These are phyloP conservation scores for Aspergillus awamori DNA, from an alignment of 2,329 filamentous ascomycete species.

Conservation along the genomic window DNA sequence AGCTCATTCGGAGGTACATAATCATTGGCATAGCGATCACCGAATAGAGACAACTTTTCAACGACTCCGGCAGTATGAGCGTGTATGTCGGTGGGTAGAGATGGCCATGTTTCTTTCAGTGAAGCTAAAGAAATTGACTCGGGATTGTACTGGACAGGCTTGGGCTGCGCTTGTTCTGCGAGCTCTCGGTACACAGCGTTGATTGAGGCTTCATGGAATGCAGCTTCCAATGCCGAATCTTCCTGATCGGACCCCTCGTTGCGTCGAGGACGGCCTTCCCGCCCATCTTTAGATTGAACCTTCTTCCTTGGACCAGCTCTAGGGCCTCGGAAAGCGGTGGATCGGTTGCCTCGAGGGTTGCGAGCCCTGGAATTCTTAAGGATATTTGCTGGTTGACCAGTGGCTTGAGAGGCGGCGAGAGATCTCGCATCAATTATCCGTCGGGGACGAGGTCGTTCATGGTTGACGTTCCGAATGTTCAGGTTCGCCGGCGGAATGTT, in stretches of 20 bases:
- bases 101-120: conserved; percentile 44
- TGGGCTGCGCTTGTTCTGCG: conserved; percentile 32
- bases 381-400: conserved; percentile 33
- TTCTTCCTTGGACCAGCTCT: conserved; percentile 19
- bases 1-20: conserved; percentile 41
- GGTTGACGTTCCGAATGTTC: conserved; percentile 21
- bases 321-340: conserved; percentile 25
- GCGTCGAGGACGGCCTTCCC: conserved; percentile 13
- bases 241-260: conserved; percentile 25
- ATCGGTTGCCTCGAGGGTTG: conserved; percentile 23
- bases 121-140: conserved; percentile 34
- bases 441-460: conserved; percentile 27
- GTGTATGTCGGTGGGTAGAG: conserved; percentile 36
- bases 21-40: conserved; percentile 39
- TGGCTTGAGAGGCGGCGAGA: conserved; percentile 35
- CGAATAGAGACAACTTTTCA: conserved; percentile 40
- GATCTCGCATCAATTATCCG: conserved; percentile 42
- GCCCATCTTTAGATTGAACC: conserved; percentile 17
- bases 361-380: conserved; percentile 34
- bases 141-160: conserved; percentile 40
- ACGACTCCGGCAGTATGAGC: conserved; percentile 34
- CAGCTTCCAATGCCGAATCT: conserved; percentile 22
- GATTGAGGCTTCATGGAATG: conserved; percentile 28
- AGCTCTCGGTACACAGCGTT: conserved; percentile 36
- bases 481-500: conserved; percentile 23